Evolutionary conservation across 352 stramenopile genomes (phyloP).

Genomic region (Pythium brassicae): DNA sequence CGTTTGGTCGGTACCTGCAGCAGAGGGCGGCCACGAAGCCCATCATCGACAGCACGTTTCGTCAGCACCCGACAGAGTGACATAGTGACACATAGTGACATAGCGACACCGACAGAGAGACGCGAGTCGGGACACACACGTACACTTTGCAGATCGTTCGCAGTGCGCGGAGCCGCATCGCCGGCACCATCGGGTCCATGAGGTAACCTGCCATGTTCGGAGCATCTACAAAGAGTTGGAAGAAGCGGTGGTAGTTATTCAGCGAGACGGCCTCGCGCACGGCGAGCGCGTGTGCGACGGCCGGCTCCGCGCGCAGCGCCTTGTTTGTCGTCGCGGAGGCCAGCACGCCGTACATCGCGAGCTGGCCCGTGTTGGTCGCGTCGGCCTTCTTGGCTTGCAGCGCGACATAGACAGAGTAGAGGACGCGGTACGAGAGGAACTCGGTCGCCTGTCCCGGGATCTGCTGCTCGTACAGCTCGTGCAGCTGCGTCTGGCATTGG

Average conservation of each 20-base stretch:
- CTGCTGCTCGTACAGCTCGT: conserved; percentile 82
- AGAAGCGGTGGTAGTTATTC: conserved; percentile 89
- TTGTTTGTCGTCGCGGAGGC: conserved; percentile 33
- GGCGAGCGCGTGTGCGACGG: conserved; percentile 62
- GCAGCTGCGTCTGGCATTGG: conserved; percentile 89
- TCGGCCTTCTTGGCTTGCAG: conserved; percentile 85
- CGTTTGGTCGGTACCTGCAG: conserved; percentile 67
- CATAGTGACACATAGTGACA: too few relatives aligned
- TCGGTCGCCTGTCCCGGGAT: conserved; percentile 73
- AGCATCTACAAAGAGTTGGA: conserved; percentile 81
- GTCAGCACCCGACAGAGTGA: too few relatives aligned
- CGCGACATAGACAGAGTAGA: conserved; percentile 89
- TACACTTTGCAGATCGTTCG: conserved; percentile 88
- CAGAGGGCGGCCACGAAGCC: too few relatives aligned
- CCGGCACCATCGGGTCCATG: conserved; percentile 83
- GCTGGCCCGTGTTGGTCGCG: conserved; percentile 68
- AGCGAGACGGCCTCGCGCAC: conserved; percentile 78
- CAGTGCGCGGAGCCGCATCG: conserved; percentile 76
- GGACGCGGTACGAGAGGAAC: conserved; percentile 86
- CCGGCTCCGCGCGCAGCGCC: conserved; percentile 45
- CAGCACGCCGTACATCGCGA: conserved; percentile 84
- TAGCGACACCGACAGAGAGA: conserved; percentile 9
- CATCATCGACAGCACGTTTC: too few relatives aligned
- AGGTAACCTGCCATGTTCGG: conserved; percentile 89
- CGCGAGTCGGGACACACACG: too few relatives aligned